Evolutionary conservation across 2,329 filamentous ascomycete genomes (phyloP).

Genomic region (Magnaporthiopsis rhizophila): DNA sequence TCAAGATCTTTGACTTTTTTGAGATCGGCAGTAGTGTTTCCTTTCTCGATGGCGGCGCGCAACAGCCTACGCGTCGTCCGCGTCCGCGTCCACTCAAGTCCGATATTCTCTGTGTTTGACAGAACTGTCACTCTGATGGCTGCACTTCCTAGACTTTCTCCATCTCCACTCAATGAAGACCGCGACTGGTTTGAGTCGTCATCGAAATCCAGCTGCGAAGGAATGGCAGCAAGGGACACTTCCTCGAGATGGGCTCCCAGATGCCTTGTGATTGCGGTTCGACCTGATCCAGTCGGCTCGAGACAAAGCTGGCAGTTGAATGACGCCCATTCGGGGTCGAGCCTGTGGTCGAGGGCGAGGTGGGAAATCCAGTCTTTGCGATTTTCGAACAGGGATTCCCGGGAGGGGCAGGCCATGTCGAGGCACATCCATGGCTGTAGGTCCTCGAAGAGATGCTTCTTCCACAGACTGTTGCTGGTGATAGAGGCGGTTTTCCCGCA

Average conservation of each 20-base stretch:
- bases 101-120: too few relatives aligned
- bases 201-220: conserved; percentile 1
- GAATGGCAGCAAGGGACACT: conserved; percentile 2
- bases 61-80: too few relatives aligned
- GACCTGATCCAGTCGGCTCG: neutral
- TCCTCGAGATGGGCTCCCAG: conserved; percentile 7
- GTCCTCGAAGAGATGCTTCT: conserved; percentile 8
- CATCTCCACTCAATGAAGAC: too few relatives aligned
- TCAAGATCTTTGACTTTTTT: too few relatives aligned
- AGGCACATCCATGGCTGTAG: conserved; percentile 9
- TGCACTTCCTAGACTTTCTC: too few relatives aligned
- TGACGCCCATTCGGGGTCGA: conserved; percentile 4
- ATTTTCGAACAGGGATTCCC: neutral
- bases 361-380: conserved; percentile 7
- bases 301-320: conserved; percentile 6
- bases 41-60: too few relatives aligned
- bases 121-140: too few relatives aligned
- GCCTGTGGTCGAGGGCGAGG: conserved; percentile 6
- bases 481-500: conserved; percentile 2
- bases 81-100: too few relatives aligned
- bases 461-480: conserved; percentile 2
- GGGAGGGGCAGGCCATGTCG: neutral
- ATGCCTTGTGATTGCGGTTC: neutral
- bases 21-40: too few relatives aligned
- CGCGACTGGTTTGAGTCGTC: neutral